A percentile compares a stretch with the other conserved stretches of the same genome.
Conservation (phyloP, 2,329 filamentous ascomycete species). For the Paraphaeosphaeria sporulosa region DNA sequence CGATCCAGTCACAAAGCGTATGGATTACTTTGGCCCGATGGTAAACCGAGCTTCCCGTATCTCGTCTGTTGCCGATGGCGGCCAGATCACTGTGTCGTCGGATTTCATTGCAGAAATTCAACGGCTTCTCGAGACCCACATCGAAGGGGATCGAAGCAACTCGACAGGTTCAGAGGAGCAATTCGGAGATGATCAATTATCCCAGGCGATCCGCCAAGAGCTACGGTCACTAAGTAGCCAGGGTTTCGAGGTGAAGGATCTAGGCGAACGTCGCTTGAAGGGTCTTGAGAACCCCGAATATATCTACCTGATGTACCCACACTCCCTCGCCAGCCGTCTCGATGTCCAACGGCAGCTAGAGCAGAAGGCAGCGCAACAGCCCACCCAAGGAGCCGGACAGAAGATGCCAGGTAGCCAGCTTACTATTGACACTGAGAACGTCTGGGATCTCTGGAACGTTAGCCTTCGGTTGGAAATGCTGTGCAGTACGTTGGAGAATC, state of each 20-base stretch:
- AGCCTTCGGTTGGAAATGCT: constrained; percentile 91
- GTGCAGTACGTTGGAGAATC: constrained; percentile 84
- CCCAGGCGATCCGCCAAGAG: constrained; percentile 83
- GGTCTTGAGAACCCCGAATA: constrained; percentile 96
- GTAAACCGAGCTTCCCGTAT: constrained; percentile 97
- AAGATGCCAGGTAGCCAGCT: constrained; percentile 70
- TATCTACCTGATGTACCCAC: constrained; percentile 94
- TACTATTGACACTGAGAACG: constrained; percentile 81
- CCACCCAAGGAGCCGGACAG: constrained; percentile 63
- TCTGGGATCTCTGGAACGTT: constrained; percentile 90
- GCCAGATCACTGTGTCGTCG: constrained; percentile 94
- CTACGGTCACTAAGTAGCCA: constrained; percentile 85
- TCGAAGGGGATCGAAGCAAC: constrained; percentile 78
- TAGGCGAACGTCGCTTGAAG: constrained; percentile 94
- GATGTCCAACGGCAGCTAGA: constrained; percentile 68
- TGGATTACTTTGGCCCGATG: constrained; percentile 99
- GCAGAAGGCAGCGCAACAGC: constrained; percentile 48
- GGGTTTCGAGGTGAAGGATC: constrained; percentile 95
- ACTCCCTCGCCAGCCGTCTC: constrained; percentile 82
- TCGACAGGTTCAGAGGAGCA: constrained; percentile 76
- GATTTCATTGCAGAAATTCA: constrained; percentile 98
- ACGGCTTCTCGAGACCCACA: constrained; percentile 85
- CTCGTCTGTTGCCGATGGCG: constrained; percentile 91
- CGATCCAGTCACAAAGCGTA: constrained; percentile 94
- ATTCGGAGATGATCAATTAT: constrained; percentile 76